These are phyloP conservation scores for Mycena indigotica DNA, from an alignment of 768 basidiomycete species.

Conservation along the genomic window DNA sequence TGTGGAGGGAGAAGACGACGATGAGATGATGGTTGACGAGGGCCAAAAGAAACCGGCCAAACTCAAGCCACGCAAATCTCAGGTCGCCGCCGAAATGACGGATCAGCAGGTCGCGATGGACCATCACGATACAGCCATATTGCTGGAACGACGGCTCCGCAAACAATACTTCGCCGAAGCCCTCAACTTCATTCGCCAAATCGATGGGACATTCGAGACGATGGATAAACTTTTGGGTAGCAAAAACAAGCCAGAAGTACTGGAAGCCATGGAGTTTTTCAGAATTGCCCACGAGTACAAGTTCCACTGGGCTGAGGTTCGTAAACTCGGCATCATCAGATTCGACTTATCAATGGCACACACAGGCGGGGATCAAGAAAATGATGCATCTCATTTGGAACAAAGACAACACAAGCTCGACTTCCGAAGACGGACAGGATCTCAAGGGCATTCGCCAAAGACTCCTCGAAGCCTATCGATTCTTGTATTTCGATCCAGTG, in stretches of 20 bases:
- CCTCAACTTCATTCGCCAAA: conserved; percentile 70
- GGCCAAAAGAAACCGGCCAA: conserved; percentile 45
- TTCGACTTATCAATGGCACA: conserved; percentile 11
- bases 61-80: conserved; percentile 65
- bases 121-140: conserved; percentile 64
- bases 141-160: conserved; percentile 66
- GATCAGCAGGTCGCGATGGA: conserved; percentile 74
- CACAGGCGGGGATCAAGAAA: conserved; percentile 83
- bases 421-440: conserved; percentile 64
- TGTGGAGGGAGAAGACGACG: neutral
- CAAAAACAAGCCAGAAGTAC: conserved; percentile 79
- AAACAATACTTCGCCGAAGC: conserved; percentile 90
- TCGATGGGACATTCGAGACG: conserved; percentile 65
- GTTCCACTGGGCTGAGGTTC: conserved; percentile 74
- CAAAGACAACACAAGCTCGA: conserved; percentile 86
- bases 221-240: conserved; percentile 82
- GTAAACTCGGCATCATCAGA: conserved; percentile 14
- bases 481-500: conserved; percentile 84
- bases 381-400: conserved; percentile 98
- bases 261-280: conserved; percentile 91
- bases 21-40: conserved; percentile 41
- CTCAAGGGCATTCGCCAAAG: conserved; percentile 86
- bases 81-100: conserved; percentile 70
- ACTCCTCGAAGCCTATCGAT: conserved; percentile 86
- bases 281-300: conserved; percentile 78